Percentiles rank a stretch among this genome's conserved stretches.
Conservation (phyloP, 2,329 filamentous ascomycete species). For the Neonectria neomacrospora region DNA sequence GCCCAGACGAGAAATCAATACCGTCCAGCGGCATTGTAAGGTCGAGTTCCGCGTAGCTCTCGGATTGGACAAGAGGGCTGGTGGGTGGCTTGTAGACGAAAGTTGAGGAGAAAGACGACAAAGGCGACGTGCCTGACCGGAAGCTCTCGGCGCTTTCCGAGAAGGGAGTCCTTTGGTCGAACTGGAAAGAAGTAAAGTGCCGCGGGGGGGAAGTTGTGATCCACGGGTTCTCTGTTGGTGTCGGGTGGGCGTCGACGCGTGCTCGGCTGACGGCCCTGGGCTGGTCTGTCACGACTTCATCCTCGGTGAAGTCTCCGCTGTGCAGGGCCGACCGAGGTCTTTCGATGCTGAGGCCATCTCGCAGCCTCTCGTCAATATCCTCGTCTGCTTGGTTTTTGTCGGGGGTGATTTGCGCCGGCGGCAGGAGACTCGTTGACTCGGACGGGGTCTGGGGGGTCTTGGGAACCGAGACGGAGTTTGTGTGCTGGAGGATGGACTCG, state of each 20-base stretch:
- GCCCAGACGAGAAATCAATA: constrained; percentile 59
- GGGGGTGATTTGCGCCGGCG: constrained; percentile 60
- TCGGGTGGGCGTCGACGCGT: constrained; percentile 35
- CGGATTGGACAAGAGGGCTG: constrained; percentile 89
- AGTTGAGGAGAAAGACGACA: constrained; percentile 78
- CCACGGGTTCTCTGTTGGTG: constrained; percentile 54
- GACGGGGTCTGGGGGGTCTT: constrained; percentile 48
- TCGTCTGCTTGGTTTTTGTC: constrained; percentile 51
- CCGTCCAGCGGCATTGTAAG: constrained; percentile 65
- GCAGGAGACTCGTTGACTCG: constrained; percentile 55
- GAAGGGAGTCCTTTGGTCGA: constrained; percentile 50
- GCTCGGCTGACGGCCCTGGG: constrained; percentile 6
- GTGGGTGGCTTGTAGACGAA: constrained; percentile 91
- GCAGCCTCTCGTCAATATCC: constrained; percentile 55
- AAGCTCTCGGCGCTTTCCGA: constrained; percentile 51
- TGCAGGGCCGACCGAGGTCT: constrained; percentile 82
- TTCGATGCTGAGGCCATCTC: constrained; percentile 74
- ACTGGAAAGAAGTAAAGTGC: constrained; percentile 59
- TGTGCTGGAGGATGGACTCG: constrained; percentile 50
- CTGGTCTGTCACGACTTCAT: constrained; percentile 38
- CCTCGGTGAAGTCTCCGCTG: constrained; percentile 71
- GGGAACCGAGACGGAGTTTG: constrained; percentile 25
- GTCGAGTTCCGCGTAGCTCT: constrained; percentile 80
- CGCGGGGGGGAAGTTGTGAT: constrained; percentile 67
- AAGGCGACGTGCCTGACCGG: constrained; percentile 64